Conservation (phyloP, 2,329 filamentous ascomycete species). For the Tolypocladium amazonense region DNA sequence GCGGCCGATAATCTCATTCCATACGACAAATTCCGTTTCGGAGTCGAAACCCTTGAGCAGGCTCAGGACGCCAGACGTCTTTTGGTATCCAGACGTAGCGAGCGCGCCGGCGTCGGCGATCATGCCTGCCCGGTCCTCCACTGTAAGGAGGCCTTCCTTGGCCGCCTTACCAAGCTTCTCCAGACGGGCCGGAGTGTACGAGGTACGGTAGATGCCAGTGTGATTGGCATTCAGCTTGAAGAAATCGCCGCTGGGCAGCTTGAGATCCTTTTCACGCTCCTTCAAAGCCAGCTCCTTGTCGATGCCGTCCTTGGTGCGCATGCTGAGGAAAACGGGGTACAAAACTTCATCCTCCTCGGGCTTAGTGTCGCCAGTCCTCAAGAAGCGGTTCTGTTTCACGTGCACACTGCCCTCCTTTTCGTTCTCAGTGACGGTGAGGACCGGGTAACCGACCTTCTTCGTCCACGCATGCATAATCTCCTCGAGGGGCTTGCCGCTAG, state of each 20-base stretch:
- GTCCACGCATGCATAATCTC: conserved; percentile 95
- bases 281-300: conserved; percentile 41
- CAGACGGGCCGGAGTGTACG: conserved; percentile 73
- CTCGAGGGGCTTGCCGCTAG: conserved; percentile 83
- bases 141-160: conserved; percentile 57
- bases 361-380: conserved; percentile 85
- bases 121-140: conserved; percentile 91
- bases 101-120: conserved; percentile 86
- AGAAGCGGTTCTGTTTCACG: conserved; percentile 89
- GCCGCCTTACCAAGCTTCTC: conserved; percentile 81
- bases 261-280: conserved; percentile 62
- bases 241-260: conserved; percentile 71
- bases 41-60: conserved; percentile 75
- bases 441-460: conserved; percentile 89
- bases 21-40: conserved; percentile 85
- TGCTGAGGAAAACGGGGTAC: conserved; percentile 80
- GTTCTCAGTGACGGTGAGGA: conserved; percentile 66
- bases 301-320: conserved; percentile 75
- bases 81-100: conserved; percentile 83
- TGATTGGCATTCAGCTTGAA: conserved; percentile 97
- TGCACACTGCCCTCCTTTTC: conserved; percentile 62
- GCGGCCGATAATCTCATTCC: conserved; percentile 80
- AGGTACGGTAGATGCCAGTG: conserved; percentile 83
- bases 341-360: conserved; percentile 83
- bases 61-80: conserved; percentile 79